Conservation (phyloP, 306 rosid species). For the Ochetophila trinervis region DNA sequence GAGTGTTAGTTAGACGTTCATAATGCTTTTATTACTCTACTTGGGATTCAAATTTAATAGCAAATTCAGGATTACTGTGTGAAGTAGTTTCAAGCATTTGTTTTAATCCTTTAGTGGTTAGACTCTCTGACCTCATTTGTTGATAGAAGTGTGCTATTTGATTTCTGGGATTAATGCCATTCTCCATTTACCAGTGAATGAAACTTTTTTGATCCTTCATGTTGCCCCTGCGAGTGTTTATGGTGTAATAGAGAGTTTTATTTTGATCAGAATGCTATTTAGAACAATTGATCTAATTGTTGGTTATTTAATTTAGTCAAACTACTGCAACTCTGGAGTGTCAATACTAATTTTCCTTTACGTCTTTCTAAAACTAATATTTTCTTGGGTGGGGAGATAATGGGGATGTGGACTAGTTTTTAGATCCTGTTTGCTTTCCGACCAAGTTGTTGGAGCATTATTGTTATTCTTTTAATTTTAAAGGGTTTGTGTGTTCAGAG, state of each 20-base stretch:
- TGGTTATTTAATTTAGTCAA: neutral
- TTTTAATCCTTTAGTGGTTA: neutral
- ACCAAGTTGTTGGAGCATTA: neutral
- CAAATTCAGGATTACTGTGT: neutral
- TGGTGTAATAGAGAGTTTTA: too few relatives aligned
- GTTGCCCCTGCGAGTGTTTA: neutral
- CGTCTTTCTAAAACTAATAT: too few relatives aligned
- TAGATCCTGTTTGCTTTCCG: neutral
- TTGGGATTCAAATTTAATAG: neutral
- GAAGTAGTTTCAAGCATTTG: too few relatives aligned
- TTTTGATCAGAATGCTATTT: neutral
- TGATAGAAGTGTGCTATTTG: neutral
- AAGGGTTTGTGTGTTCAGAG: neutral
- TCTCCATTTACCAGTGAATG: too few relatives aligned
- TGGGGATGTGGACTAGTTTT: neutral
- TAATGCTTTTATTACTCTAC: neutral
- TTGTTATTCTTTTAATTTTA: neutral
- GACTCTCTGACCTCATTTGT: neutral
- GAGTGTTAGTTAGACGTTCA: neutral
- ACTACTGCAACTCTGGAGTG: neutral
- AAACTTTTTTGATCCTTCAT: neutral
- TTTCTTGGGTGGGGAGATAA: neutral
- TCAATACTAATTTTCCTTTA: neutral
- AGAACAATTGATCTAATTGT: neutral
- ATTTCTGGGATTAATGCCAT: neutral